Evolutionary conservation across 1,284 basidiomycete genomes (phyloP), one percentile per base, ranked within the genome.

Genomic region (Rhodotorula sp.): DNA sequence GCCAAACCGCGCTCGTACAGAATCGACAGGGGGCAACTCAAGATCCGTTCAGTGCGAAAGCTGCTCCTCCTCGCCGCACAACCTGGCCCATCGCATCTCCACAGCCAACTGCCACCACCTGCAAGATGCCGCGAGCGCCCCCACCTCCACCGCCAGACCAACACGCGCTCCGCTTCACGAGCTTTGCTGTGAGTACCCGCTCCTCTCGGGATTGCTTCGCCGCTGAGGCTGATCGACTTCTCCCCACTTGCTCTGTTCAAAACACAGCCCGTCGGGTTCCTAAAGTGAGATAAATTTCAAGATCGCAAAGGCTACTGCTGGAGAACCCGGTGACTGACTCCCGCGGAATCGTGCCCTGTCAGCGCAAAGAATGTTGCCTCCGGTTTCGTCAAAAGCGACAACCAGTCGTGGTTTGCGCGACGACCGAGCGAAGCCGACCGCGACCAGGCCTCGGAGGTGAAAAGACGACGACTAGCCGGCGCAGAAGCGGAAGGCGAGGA

Each of bases 301-400:
- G 10, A 8, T 5, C 6, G 8, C 34, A 2, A 10, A 47, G 34
- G 5, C 43, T 31, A 26, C 14, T 7, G 3, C 5, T 5, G 10
- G 16, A 18, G 28, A 31, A 3, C 10, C 12, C 16, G 5, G 18
- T 34, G 16, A 54, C 50, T 31, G 5, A 31, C 21, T 2, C 3
- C 23, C 34, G 5, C 34, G 34, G 34, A 16, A 23, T 10, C 26
- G 10, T 16, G 21, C 14, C 10, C 23, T 19, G 5, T 43, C 74
- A 76, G 72, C 48, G 74, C 58, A 57, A 76, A 76, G 68, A 71
- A 76, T 64, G 74, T 76, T 38, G 58, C 72, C 1, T 67, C 74
- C 23, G 60, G 59, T 19, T 76, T 70, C 47, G 67, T 52, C 43
- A 73, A 71, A 58, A 34, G 45, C 26, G 74, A 76, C 57, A 26